Evolutionary conservation across 257 asterid species (phyloP), one percentile per base, ranked within the genome.

Genomic region (Solanum pinnatisectum): DNA sequence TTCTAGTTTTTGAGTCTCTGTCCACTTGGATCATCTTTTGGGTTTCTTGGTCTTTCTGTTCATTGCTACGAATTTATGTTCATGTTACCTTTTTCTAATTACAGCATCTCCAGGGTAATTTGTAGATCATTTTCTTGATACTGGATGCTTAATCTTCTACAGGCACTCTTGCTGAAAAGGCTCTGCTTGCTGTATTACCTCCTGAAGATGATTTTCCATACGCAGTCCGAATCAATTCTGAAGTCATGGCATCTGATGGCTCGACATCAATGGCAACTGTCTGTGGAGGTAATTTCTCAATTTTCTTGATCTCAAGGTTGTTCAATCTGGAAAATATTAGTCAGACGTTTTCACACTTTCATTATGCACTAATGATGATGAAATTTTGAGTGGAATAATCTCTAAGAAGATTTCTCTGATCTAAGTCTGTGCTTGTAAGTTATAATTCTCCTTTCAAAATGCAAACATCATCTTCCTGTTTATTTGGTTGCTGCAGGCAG

Each of bases 201-300:
- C 96, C 94, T 84, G 99, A 97, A 94, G 98, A 94, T 84, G 89
- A 91, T 90, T 95, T 95, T 81, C 97, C 95, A 74, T 97, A 94
- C 87, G 93, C 99, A 44, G 94, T 97, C 25, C 99, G 99, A 85
- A 88, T 97, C 89, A 97, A 95, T 94, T 92, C 99, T 73, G 99
- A 96, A 93, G 99, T 97, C 74, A 96, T 97, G 99, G 96, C 99
- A 87, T 97, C 99, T 39, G 99, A 97, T 94, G 99, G 99, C 88
- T 97, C 99, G 32, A 97, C 99, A 81, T 97, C 99, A 77, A 97
- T 97, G 99, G 99, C 99, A 86, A 94, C 99, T 88, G 99, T 96
- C 88, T 97, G 99, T 94, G 99, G 98, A 92, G 99, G 99, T 97
- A 90, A 82, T 82, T 32, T 49, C 13, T 49, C 44, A 82, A 20